Percentiles rank a stretch among this genome's conserved stretches.
Evolutionary conservation across 768 basidiomycete species (phyloP).

Genomic region (Daedalea quercina): DNA sequence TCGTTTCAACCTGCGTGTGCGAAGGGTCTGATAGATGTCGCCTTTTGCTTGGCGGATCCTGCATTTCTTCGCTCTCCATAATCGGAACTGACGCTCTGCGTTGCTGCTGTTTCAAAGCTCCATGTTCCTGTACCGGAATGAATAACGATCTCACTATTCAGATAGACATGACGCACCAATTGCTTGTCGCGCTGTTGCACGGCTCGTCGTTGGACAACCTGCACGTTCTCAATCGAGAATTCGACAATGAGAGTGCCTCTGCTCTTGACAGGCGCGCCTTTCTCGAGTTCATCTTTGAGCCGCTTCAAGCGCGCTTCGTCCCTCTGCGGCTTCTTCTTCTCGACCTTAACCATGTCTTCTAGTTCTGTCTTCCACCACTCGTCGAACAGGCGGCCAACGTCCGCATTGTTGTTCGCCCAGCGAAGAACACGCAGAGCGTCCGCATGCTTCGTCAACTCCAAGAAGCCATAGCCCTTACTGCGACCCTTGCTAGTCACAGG

Average conservation of each 20-base stretch:
- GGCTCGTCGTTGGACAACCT: constrained; percentile 75
- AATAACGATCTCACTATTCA: not conserved
- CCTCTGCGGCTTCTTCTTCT: constrained; percentile 40
- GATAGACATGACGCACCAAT: constrained; percentile 15
- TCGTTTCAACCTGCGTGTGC: not conserved
- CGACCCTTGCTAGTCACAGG: constrained; percentile 79
- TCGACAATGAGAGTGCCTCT: constrained; percentile 74
- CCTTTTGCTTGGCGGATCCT: constrained; percentile 36
- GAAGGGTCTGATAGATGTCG: constrained; percentile 24
- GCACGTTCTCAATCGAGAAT: constrained; percentile 93
- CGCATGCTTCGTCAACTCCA: constrained; percentile 83
- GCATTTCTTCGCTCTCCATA: constrained; percentile 20
- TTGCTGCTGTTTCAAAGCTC: not conserved
- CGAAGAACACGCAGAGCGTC: constrained; percentile 88
- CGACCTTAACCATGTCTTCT: constrained; percentile 47
- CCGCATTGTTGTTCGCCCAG: constrained; percentile 90
- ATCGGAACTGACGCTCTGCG: constrained; percentile 11
- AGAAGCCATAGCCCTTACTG: constrained; percentile 92
- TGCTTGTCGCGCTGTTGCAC: constrained; percentile 40
- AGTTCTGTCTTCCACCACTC: constrained; percentile 85
- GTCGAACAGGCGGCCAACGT: constrained; percentile 55
- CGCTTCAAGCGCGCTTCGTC: constrained; percentile 49
- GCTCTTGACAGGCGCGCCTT: constrained; percentile 35
- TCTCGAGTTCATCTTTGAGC: constrained; percentile 48
- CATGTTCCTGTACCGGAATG: not conserved